A percentile compares a stretch with the other conserved stretches of the same genome.
phyloP scores from a whole-genome alignment of 2,329 filamentous ascomycete genomes.

The Thielaviopsis ethacetica region DNA sequence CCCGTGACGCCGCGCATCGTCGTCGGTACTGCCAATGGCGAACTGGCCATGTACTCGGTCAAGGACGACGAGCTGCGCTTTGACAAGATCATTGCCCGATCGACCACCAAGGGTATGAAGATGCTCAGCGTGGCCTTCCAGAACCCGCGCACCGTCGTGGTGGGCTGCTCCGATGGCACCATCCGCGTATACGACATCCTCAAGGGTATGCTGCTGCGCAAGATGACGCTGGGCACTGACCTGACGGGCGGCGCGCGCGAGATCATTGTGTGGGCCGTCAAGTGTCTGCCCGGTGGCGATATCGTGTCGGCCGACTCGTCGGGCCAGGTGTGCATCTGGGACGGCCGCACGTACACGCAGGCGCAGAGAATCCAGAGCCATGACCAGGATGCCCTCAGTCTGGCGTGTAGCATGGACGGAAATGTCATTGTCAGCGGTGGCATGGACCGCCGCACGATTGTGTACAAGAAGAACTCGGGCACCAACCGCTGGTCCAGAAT shows the following conservation, averaged over 20 bases:
- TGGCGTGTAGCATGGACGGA: conserved; percentile 70
- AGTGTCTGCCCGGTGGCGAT: conserved; percentile 69
- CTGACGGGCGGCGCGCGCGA: conserved; percentile 59
- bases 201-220: conserved; percentile 58
- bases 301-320: conserved; percentile 93
- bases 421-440: conserved; percentile 74
- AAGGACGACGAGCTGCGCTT: conserved; percentile 72
- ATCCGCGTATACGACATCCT: conserved; percentile 81
- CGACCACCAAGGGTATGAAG: conserved; percentile 68
- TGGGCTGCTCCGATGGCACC: conserved; percentile 92
- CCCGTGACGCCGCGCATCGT: conserved; percentile 35
- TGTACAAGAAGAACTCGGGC: conserved; percentile 54
- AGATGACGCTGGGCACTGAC: conserved; percentile 74
- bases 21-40: conserved; percentile 79
- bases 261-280: conserved; percentile 85
- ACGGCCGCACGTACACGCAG: conserved; percentile 80
- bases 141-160: conserved; percentile 63
- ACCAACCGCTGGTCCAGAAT: conserved; percentile 65
- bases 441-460: conserved; percentile 74
- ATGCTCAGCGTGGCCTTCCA: conserved; percentile 89
- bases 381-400: conserved; percentile 74
- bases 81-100: conserved; percentile 56
- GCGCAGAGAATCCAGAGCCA: conserved; percentile 75
- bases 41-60: conserved; percentile 72
- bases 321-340: conserved; percentile 85